phyloP scores from a whole-genome alignment of 176 grass and related monocot species.

The Oryza australiensis region DNA sequence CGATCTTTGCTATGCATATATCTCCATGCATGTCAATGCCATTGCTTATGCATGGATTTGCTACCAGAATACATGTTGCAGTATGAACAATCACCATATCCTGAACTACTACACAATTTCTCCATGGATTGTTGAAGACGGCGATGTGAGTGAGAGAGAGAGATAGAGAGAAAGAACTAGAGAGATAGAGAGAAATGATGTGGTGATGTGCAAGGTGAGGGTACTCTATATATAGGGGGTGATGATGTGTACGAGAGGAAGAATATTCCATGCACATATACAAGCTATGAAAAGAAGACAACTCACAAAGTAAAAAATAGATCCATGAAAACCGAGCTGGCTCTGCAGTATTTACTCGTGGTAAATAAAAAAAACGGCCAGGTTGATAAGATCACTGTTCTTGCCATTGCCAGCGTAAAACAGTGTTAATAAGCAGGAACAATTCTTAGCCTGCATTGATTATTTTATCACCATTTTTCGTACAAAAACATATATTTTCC shows the following conservation, averaged over 20 bases:
- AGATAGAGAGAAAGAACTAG: background rate
- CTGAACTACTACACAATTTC: background rate
- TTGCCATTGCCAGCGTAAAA: background rate
- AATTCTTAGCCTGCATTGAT: background rate
- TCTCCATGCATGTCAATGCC: background rate
- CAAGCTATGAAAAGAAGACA: background rate
- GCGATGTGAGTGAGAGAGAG: background rate
- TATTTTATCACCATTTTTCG: background rate
- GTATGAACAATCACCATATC: background rate
- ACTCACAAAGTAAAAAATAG: background rate
- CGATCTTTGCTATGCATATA: background rate
- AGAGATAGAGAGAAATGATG: background rate
- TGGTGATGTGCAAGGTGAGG: background rate
- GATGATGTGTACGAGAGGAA: background rate
- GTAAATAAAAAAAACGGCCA: background rate
- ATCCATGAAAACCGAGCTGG: background rate
- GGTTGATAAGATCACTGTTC: background rate
- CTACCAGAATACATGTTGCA: background rate
- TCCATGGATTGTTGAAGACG: background rate
- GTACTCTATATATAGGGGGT: slow-evolving; percentile 11
- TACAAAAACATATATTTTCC: background rate
- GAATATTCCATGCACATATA: background rate
- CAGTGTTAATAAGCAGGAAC: background rate
- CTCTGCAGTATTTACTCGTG: background rate
- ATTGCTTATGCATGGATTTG: background rate